Base-by-base conservation (phyloP, 164 flowering plant species). In the Macadamia integrifolia region DNA sequence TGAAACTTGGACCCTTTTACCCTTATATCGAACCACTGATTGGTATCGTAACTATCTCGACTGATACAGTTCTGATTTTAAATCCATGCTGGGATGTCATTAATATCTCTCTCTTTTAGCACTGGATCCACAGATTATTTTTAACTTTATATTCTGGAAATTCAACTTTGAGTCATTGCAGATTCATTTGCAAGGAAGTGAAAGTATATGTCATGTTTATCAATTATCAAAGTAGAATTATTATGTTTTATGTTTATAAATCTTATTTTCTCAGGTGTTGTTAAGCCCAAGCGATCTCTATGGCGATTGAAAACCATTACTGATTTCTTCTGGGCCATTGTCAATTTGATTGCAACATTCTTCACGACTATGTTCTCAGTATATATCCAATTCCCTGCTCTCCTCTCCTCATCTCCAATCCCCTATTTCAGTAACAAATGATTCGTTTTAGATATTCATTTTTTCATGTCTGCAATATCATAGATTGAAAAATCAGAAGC, bases 401-500 rank as follows among this genome's bases (percentile, higher is more conserved):
- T 55, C 17, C 7, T 15, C 18, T 30, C 15, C 18, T 30, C 35
- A 17, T 31, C 70, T 35, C 9, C 8, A 30, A 57, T n/a, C 8
- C 23, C 13, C 50, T 11, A n/a, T 23, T 31, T 35, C 6, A 1
- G 30, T n/a, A 31, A 23, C 48, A 4, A 15, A 31, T 43, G 57
- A 57, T 11, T 56, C 1, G 0, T 48, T 1, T 6, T 15, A 58
- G 31, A 50, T 40, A 61, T 49, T 28, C 61, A 48, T 10, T 65
- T 42, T 17, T 61, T 58, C 43, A 12, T 60, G 60, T 52, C 28
- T 67, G 55, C 35, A 28, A 46, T 69, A 42, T 62, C 32, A 61
- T 67, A 95, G 99, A 89, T 95, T 96, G 97, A 95, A 53, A 92
- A 95, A 69, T 82, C 99, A 14, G 94, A 95, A 76, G 86, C 90